Conservation (phyloP, 1,139 yeast genomes). For the Blastobotrys niveus region DNA sequence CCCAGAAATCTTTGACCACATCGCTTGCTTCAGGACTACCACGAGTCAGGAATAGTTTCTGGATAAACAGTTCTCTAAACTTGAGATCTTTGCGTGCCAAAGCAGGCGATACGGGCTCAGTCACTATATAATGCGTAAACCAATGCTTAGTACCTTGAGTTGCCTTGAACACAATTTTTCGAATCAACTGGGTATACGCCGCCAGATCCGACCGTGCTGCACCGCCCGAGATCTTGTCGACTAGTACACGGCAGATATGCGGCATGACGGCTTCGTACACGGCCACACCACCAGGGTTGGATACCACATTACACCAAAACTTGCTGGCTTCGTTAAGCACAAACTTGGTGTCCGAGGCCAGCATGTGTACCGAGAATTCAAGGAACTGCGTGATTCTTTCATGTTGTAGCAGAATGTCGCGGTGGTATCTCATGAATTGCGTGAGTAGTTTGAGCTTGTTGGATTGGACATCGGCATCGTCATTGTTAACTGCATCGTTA, state of each 20-base stretch:
- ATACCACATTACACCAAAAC: slow-evolving; percentile 59
- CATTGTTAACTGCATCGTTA: slow-evolving; percentile 14
- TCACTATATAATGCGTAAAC: slow-evolving; percentile 39
- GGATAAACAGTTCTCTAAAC: slow-evolving; percentile 40
- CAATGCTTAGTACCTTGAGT: slow-evolving; percentile 46
- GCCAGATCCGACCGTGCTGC: slow-evolving; percentile 61
- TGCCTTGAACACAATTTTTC: slow-evolving; percentile 48
- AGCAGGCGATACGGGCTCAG: slow-evolving; percentile 28
- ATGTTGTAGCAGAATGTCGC: slow-evolving; percentile 17
- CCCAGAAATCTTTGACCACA: slow-evolving; percentile 61
- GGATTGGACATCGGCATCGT: slow-evolving; percentile 27
- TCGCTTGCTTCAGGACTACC: slow-evolving; percentile 58
- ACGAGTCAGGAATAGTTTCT: slow-evolving; percentile 54
- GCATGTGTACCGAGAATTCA: slow-evolving; percentile 38
- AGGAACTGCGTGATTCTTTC: slow-evolving; percentile 19
- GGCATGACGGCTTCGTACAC: slow-evolving; percentile 24
- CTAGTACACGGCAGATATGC: slow-evolving; percentile 23
- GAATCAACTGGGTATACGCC: slow-evolving; percentile 49
- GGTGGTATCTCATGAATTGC: slow-evolving; percentile 22
- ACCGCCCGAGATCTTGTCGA: slow-evolving; percentile 33
- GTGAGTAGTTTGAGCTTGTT: slow-evolving; percentile 26
- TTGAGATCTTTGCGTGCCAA: slow-evolving; percentile 20
- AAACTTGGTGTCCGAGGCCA: slow-evolving; percentile 57
- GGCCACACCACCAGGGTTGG: slow-evolving; percentile 2
- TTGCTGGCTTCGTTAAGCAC: slow-evolving; percentile 55